Conservation (phyloP, 2,329 filamentous ascomycete genomes). For the Pseudocercospora cruenta region DNA sequence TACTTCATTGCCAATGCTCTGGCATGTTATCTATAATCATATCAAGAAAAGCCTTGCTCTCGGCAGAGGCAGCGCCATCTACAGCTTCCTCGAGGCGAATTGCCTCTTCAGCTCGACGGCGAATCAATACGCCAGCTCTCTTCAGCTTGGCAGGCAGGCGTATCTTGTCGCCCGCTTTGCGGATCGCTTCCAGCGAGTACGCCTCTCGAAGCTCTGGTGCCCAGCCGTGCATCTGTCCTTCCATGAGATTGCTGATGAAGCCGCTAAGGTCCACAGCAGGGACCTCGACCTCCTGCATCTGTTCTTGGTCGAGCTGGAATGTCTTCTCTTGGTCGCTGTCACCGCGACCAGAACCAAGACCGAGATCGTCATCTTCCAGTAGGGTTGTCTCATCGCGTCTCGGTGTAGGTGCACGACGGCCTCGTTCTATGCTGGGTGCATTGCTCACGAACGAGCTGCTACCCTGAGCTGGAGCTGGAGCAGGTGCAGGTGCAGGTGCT, state of each 20-base stretch:
- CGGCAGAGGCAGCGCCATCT: no score
- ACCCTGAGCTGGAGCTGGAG: no score
- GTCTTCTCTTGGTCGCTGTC: conserved; percentile 67
- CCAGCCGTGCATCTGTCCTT: conserved; percentile 74
- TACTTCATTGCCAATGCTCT: no score
- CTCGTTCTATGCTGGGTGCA: conserved; percentile 74
- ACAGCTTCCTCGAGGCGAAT: no score
- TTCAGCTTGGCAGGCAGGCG: conserved; percentile 45
- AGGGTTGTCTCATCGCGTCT: conserved; percentile 60
- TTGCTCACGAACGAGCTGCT: conserved; percentile 17
- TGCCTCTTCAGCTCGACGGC: no score
- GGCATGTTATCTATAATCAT: no score
- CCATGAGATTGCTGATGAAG: conserved; percentile 86
- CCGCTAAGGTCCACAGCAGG: conserved; percentile 67
- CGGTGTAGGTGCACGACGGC: conserved; percentile 75
- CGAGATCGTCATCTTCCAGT: conserved; percentile 61
- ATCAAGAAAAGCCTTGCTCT: no score
- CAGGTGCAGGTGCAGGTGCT: no score
- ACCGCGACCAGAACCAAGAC: conserved; percentile 48
- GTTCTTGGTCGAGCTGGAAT: conserved; percentile 42
- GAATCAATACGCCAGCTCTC: no score
- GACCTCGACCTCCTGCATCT: conserved; percentile 46
- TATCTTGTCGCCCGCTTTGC: conserved; percentile 79
- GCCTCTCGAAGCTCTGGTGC: conserved; percentile 91
- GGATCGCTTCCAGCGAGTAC: conserved; percentile 83